Evolutionary conservation across 257 asterid species (phyloP).

Genomic region (Linaria vulgaris): DNA sequence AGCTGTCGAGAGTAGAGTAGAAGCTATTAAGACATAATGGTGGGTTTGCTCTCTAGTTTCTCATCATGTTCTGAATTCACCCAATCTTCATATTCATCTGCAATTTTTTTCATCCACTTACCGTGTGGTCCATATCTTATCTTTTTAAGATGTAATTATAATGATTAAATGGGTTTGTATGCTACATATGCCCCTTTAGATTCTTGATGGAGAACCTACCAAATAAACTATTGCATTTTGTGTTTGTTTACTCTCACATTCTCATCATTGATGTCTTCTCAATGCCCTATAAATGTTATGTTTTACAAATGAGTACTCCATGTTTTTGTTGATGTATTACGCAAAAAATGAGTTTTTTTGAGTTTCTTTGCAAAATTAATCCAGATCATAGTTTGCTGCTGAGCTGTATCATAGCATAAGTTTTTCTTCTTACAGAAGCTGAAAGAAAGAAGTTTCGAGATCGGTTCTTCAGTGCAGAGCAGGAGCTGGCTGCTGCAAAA

Average conservation of each 20-base stretch:
- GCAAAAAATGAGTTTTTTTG: slow-evolving; percentile 9
- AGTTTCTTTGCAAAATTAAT: slow-evolving; percentile 17
- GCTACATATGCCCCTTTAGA: background rate
- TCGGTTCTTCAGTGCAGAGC: slow-evolving; percentile 68
- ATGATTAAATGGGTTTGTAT: background rate
- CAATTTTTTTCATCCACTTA: background rate
- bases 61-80: slow-evolving; percentile 4
- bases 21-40: slow-evolving; percentile 11
- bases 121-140: background rate
- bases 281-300: slow-evolving; percentile 7
- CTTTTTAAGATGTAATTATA: background rate
- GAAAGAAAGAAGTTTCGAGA: slow-evolving; percentile 72
- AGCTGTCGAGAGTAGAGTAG: background rate
- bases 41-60: slow-evolving; percentile 7
- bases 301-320: background rate
- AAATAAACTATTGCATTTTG: slow-evolving; percentile 4
- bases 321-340: slow-evolving; percentile 10
- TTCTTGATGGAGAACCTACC: slow-evolving; percentile 11
- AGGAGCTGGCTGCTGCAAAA: slow-evolving; percentile 95
- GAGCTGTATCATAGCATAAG: slow-evolving; percentile 25
- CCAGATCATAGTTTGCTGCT: slow-evolving; percentile 28
- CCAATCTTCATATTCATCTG: slow-evolving; percentile 12
- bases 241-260: slow-evolving; percentile 9
- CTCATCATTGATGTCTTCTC: background rate
- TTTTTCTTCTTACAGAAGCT: slow-evolving; percentile 52